A percentile compares a stretch with the other conserved stretches of the same genome.
Conservation (phyloP, 73 alveolate genomes). For the Uronychia binucleata region DNA sequence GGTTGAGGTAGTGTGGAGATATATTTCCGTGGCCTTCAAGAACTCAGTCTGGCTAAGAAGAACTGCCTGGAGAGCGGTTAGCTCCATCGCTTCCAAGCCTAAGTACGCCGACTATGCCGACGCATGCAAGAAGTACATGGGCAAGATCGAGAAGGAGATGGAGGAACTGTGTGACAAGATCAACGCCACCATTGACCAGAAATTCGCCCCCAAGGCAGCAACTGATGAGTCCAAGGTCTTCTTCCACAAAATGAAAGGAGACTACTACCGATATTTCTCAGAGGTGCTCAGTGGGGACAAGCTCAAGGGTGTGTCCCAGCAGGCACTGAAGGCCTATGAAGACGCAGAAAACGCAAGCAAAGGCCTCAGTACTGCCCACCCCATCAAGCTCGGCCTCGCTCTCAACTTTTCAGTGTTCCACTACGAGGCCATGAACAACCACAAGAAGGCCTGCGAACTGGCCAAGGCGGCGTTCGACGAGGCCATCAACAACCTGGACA, state of each 20-base stretch:
- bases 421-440: conserved; percentile 77
- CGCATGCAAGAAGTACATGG: not conserved
- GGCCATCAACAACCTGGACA: conserved; percentile 76
- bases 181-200: conserved; percentile 8
- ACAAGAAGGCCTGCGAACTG: conserved; percentile 74
- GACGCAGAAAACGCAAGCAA: conserved; percentile 13
- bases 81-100: conserved; percentile 53
- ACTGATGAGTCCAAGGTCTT: conserved; percentile 16
- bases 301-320: conserved; percentile 36
- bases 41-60: conserved; percentile 73
- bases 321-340: conserved; percentile 48
- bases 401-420: conserved; percentile 62
- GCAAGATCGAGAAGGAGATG: conserved; percentile 11
- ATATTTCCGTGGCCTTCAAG: conserved; percentile 75
- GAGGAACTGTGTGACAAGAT: not conserved
- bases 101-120: conserved; percentile 3
- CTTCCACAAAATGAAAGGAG: conserved; percentile 83
- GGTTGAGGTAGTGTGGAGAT: no score
- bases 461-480: conserved; percentile 76
- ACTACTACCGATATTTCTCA: conserved; percentile 68
- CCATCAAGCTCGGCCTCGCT: conserved; percentile 66
- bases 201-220: conserved; percentile 28
- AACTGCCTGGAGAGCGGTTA: conserved; percentile 81
- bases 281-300: conserved; percentile 42
- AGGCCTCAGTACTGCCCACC: conserved; percentile 45